Evolutionary conservation across 176 grass and related monocot species (phyloP), one percentile per base, ranked within the genome.

Genomic region (Triticum timopheevii): DNA sequence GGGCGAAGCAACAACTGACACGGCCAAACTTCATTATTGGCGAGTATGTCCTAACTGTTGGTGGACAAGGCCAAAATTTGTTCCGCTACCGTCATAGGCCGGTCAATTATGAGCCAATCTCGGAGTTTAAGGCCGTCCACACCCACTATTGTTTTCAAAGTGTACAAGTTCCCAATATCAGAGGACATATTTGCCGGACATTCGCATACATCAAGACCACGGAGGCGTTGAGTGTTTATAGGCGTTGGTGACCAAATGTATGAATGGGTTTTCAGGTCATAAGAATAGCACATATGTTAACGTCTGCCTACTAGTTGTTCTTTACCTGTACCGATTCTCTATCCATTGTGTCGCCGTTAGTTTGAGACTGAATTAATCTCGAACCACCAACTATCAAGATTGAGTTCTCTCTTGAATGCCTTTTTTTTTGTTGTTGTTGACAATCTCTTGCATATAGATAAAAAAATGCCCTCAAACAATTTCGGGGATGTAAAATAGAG

Each of bases 41-140:
- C 13, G 27, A 66, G 11, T 3, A 31, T 16, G 13, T 66, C 63
- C 63, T 66, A 30, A 7, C 16, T 13, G 13, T 66, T 31, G 63
- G 4, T 13, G 27, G 10, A 1, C 10, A 31, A 31, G 13, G 5
- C 5, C 27, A 16, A 20, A 13, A 27, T 7, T 5, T 66, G 13
- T 11, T 1, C 4, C 63, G 27, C 1, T 67, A 67, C 28, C 1
- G 9, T 1, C 65, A 35, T 35, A 13, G 0, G 31, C 2, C 16
- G 13, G 0, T 0, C 28, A 35, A 13, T 34, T 68, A 16, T 33
- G 1, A 0, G 64, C 8, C 28, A 67, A 4, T 1, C 0, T 30
- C 7, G 0, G 13, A 68, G 30, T 0, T 0, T 0, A 1, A 17
- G 3, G 31, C 7, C 0, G 15, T 35, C 7, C 15, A 33, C 8